Percentiles rank a stretch among this genome's conserved stretches.
These are phyloP conservation scores for Scytalidium sp. DNA, from an alignment of 2,329 filamentous ascomycete genomes.

Conservation along the genomic window DNA sequence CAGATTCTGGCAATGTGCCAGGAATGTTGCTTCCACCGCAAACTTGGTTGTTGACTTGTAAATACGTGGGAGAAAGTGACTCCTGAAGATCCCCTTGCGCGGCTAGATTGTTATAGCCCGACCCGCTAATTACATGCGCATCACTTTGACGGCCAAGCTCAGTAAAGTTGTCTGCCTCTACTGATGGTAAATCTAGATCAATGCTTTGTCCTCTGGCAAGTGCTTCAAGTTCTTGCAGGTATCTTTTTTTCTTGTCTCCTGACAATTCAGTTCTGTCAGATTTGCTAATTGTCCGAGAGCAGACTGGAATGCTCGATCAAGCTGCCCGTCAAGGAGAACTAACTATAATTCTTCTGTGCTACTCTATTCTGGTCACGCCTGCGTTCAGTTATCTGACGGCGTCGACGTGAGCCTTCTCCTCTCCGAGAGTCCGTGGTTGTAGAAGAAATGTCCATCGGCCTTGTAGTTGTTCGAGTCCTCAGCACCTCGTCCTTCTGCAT, in stretches of 20 bases:
- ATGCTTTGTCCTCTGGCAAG: background rate
- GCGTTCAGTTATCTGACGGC: conserved; percentile 5
- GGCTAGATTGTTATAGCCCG: no score
- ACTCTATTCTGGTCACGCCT: conserved; percentile 7
- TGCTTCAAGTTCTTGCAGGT: conserved; percentile 5
- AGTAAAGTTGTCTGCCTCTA: background rate
- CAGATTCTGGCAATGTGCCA: no score
- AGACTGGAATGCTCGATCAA: background rate
- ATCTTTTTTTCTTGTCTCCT: conserved; percentile 7
- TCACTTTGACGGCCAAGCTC: background rate
- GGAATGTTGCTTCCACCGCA: background rate
- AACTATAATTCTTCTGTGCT: conserved; percentile 10
- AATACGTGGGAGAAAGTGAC: no score
- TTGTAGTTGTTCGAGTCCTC: no score
- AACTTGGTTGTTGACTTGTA: background rate
- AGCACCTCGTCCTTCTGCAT: no score
- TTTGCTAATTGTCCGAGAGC: background rate
- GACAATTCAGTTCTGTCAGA: background rate
- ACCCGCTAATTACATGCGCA: no score
- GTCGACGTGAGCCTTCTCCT: no score
- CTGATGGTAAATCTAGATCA: background rate
- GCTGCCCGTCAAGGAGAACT: background rate
- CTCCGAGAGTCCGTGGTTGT: no score
- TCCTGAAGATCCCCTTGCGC: no score
- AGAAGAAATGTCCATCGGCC: no score